Base-by-base conservation (phyloP, 116 monocot genomes). In the Phalaenopsis hybrid region DNA sequence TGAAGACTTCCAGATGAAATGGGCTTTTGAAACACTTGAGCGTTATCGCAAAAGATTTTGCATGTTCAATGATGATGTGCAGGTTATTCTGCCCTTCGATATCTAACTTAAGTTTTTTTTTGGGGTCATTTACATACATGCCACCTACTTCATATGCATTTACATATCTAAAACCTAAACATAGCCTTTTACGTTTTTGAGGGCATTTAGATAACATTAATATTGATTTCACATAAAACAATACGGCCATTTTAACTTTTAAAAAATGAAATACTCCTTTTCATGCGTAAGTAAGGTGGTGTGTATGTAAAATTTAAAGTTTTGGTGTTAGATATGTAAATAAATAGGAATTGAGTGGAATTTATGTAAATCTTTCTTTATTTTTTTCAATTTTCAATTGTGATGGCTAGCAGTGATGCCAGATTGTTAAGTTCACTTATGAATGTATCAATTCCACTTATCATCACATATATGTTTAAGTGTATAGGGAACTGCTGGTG, bases 1-100 rank as follows among this genome's bases (percentile, higher is more conserved):
- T 81, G 96, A 96, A 80, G 96, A 96, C 80, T 96, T 96, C 81
- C 96, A 96, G 88, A 96, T 96, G 96, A 96, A 96, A 85, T 96
- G 96, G 96, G 96, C 96, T 63, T 96, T 96, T 84, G 89, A 96
- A 89, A 96, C 96, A 55, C 93, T 96, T 75, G 85, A 93, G 55
- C 87, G 96, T 79, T 96, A 96, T 76, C 91, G 93, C 51, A 86
- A 85, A 74, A 87, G 80, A 82, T 90, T 93, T 85, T 96, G 96
- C 86, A 96, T 96, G 96, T 96, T 96, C 82, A 96, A 96, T 90
- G 96, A 96, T 89, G 96, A 96, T 70, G 85, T 96, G 57, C 96
- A 96, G 91, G 96, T 96, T 83, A 45, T 73, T 68, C 8, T 55
- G 28, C 1, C 17, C 57, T 82, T 6, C 44, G 28, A 37, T 61